Base-by-base conservation (phyloP, 1,284 basidiomycete genomes). In the Austroboletus niveus region DNA sequence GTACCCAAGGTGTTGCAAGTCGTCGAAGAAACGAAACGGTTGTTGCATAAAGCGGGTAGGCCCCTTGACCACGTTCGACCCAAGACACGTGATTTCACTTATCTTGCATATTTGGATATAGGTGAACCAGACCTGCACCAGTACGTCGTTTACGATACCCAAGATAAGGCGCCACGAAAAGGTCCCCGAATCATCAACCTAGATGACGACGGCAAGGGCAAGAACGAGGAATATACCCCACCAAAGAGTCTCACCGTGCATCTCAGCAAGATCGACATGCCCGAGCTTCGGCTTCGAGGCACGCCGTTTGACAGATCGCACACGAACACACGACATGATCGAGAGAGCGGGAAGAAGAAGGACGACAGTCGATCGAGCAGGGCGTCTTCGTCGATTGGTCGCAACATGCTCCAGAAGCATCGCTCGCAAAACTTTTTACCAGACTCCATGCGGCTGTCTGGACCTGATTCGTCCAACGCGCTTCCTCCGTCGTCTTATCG, bases 181-280 rank as follows among this genome's bases (percentile, higher is more conserved):
- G 82, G 81, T 2, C 83, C 85, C 1, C 75, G 73, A 36, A 72
- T 83, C 12, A 91, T 91, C 62, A 86, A 87, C 47, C 73, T 90
- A 20, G 77, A 85, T 52, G 79, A 84, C 60, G 8, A 36, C 62
- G 17, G 66, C 63, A 51, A 72, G 73, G 51, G 61, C 57, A 53
- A 78, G 76, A 65, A 70, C 58, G 76, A 75, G 56, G 64, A 53
- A 8, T 89, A 90, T 62, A 70, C 72, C 10, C 86, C 89, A 4
- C 88, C 87, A 0, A 75, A 75, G 39, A 83, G 77, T 55, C 74
- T 92, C 1, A 77, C 76, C 0, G 75, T 91, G 6, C 87, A 91
- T 66, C 70, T 92, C 14, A 88, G 86, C 73, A 92, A 92, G 74
- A 89, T 92, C 45, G 75, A 83, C 27, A 89, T 92, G 78, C 89